These are phyloP conservation scores for Bruguiera parviflora DNA, from an alignment of 345 rosid species.

Conservation along the genomic window DNA sequence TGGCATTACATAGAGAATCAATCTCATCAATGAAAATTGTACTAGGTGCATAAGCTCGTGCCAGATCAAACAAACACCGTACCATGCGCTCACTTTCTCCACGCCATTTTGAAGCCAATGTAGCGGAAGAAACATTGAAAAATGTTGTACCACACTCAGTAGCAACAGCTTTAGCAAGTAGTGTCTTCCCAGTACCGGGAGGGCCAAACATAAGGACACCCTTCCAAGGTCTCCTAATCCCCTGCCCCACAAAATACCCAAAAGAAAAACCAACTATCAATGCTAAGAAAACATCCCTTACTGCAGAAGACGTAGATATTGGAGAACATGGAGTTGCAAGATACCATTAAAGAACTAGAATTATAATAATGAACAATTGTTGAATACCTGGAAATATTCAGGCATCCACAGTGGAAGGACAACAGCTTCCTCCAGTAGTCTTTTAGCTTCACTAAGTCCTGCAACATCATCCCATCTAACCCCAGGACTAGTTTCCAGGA, in stretches of 20 bases:
- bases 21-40: constrained; percentile 97
- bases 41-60: constrained; percentile 96
- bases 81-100: constrained; percentile 99
- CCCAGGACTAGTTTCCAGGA: constrained; percentile 92
- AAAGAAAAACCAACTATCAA: constrained; percentile 7
- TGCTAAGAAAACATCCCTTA: background rate
- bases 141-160: constrained; percentile 97
- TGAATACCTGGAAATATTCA: constrained; percentile 92
- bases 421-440: constrained; percentile 98
- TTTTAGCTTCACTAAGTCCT: constrained; percentile 95
- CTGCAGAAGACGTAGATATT: background rate
- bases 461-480: constrained; percentile 99
- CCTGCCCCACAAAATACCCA: constrained; percentile 36
- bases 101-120: constrained; percentile 96
- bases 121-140: constrained; percentile 95
- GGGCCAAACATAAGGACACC: constrained; percentile 99
- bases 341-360: background rate
- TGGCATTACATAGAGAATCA: constrained; percentile 91
- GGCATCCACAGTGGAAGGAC: constrained; percentile 99
- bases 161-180: constrained; percentile 96
- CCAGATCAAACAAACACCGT: constrained; percentile 89
- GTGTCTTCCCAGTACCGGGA: constrained; percentile 96
- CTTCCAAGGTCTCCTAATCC: constrained; percentile 99
- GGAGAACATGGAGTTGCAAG: background rate
- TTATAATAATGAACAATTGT: background rate